phyloP scores from a whole-genome alignment of 352 stramenopile species.

The Globisporangium carolinianum region DNA sequence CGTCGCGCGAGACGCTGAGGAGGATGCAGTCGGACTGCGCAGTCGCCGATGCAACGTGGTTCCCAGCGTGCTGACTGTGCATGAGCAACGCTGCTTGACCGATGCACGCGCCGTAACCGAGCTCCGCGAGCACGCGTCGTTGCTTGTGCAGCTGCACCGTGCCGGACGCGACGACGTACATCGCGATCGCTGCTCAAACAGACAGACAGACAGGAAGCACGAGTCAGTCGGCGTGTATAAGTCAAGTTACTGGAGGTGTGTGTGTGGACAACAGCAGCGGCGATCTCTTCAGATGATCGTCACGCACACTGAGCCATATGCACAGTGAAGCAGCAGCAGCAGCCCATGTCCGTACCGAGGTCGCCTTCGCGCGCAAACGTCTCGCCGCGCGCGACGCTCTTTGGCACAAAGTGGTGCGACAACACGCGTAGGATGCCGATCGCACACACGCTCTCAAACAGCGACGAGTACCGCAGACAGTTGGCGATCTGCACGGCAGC shows the following conservation, averaged over 20 bases:
- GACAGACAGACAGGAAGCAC: neutral
- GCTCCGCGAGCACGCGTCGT: slow-evolving; percentile 46
- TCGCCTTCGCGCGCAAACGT: slow-evolving; percentile 63
- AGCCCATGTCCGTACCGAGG: slow-evolving; percentile 28
- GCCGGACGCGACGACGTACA: slow-evolving; percentile 71
- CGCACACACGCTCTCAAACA: slow-evolving; percentile 78
- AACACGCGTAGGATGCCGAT: slow-evolving; percentile 72
- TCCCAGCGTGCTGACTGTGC: slow-evolving; percentile 53
- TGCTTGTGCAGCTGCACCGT: slow-evolving; percentile 79
- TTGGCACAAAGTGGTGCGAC: slow-evolving; percentile 71
- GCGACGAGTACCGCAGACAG: slow-evolving; percentile 64
- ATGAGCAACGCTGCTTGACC: slow-evolving; percentile 68
- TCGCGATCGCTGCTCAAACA: slow-evolving; percentile 42
- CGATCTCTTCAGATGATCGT: neutral
- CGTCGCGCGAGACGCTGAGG: slow-evolving; percentile 60
- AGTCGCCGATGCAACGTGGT: slow-evolving; percentile 69
- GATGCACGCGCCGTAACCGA: slow-evolving; percentile 67
- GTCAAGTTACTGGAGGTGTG: neutral
- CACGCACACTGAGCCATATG: too few relatives aligned
- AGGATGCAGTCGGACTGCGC: slow-evolving; percentile 58
- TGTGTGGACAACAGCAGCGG: neutral
- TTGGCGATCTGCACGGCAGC: slow-evolving; percentile 50
- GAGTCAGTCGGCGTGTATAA: too few relatives aligned
- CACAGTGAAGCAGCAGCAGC: too few relatives aligned
- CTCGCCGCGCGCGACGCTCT: slow-evolving; percentile 33